These are phyloP conservation scores for Ammopiptanthus mongolicus DNA, from an alignment of 306 rosid species.

Conservation along the genomic window DNA sequence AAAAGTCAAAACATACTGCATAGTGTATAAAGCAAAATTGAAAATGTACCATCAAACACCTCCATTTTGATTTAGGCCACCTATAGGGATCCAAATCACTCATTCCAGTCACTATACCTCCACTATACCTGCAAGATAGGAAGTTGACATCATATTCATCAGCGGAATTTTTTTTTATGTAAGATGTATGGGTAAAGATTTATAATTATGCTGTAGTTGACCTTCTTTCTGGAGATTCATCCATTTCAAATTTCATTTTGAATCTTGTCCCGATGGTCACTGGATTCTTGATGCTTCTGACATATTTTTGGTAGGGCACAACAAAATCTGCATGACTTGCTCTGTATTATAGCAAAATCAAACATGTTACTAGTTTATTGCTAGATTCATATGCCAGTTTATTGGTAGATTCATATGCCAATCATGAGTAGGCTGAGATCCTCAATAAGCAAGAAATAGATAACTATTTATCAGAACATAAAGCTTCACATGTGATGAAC, in stretches of 20 bases:
- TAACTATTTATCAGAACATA: neutral
- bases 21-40: neutral
- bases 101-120: conserved; percentile 78
- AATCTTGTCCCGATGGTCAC: conserved; percentile 78
- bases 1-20: conserved; percentile 4
- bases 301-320: conserved; percentile 68
- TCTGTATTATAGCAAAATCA: conserved; percentile 42
- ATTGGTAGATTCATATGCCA: neutral
- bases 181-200: neutral
- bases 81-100: conserved; percentile 80
- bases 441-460: neutral
- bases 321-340: conserved; percentile 92
- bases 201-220: conserved; percentile 18
- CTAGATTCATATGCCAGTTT: neutral
- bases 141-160: conserved; percentile 24
- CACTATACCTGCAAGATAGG: conserved; percentile 59
- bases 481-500: neutral
- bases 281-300: conserved; percentile 60
- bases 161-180: neutral
- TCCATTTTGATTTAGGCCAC: conserved; percentile 96
- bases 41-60: conserved; percentile 77
- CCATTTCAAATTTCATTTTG: conserved; percentile 89
- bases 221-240: conserved; percentile 96
- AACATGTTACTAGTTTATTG: neutral
- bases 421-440: neutral